A percentile compares a stretch with the other conserved stretches of the same genome.
Evolutionary conservation across 495 filamentous ascomycete genomes (phyloP).

Genomic region (Trichocladium uniseriatum): DNA sequence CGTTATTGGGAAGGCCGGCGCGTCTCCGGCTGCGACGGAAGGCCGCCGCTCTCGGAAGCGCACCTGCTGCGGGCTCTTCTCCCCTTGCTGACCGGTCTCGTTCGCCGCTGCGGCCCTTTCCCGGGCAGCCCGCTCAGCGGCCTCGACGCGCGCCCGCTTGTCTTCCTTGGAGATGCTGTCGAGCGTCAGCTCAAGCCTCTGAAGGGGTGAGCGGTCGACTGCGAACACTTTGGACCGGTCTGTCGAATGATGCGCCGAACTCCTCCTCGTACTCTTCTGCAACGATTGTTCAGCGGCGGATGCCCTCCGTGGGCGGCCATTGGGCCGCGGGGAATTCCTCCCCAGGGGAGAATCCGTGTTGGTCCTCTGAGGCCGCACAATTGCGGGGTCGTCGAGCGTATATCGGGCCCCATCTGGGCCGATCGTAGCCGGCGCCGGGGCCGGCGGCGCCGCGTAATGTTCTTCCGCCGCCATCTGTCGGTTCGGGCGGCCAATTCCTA

Average conservation of each 20-base stretch:
- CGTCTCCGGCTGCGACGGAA: constrained; percentile 6
- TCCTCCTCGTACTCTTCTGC: constrained; percentile 19
- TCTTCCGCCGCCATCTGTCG: constrained; percentile 36
- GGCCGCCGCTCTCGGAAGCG: constrained; percentile 16
- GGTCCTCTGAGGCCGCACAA: constrained; percentile 19
- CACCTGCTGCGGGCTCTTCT: constrained; percentile 19
- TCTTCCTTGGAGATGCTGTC: constrained; percentile 88
- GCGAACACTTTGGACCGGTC: constrained; percentile 49
- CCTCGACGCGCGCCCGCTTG: constrained; percentile 69
- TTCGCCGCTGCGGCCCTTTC: constrained; percentile 32
- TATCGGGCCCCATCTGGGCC: constrained; percentile 27
- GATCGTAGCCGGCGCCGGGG: constrained; percentile 3
- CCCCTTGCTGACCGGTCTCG: constrained; percentile 5
- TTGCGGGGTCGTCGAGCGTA: constrained; percentile 21
- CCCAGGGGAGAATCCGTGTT: constrained; percentile 13
- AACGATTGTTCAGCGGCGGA: constrained; percentile 24
- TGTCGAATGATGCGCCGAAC: constrained; percentile 12
- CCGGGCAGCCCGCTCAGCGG: constrained; percentile 53
- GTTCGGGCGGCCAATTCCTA: constrained; percentile 17
- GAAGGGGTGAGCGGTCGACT: constrained; percentile 75
- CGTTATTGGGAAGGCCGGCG: constrained; percentile 10
- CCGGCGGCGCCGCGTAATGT: constrained; percentile 19
- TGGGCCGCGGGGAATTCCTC: constrained; percentile 5
- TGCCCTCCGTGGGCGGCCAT: constrained; percentile 19
- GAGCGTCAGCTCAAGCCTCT: constrained; percentile 81